These are phyloP conservation scores for Aschersonia sp. DNA, from an alignment of 2,329 filamentous ascomycete species.

Conservation along the genomic window DNA sequence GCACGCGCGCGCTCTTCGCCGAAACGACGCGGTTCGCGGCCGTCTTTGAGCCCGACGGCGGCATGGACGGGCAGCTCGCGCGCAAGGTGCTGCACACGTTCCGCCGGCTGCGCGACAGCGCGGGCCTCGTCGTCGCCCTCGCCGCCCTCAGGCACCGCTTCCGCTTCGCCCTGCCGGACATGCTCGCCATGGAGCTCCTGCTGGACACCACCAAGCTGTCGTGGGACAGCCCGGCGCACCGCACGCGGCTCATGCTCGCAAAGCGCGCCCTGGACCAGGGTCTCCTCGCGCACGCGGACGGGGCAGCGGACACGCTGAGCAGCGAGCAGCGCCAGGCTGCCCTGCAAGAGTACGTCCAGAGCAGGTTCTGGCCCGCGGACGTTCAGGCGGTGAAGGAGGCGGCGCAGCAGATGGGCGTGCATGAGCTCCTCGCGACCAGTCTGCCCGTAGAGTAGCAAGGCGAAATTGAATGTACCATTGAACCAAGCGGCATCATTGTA, in stretches of 20 bases:
- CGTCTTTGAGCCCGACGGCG: conserved; percentile 24
- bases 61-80: conserved; percentile 30
- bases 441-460: no score
- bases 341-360: conserved; percentile 27
- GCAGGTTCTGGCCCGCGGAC: conserved; percentile 18
- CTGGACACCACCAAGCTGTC: conserved; percentile 28
- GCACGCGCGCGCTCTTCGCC: conserved; percentile 28
- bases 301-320: conserved; percentile 20
- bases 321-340: conserved; percentile 20
- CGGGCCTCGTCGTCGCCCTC: conserved; percentile 30
- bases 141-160: conserved; percentile 27
- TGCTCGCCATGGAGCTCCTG: conserved; percentile 30
- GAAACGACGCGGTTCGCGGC: conserved; percentile 33
- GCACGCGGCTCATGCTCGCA: conserved; percentile 24
- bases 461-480: no score
- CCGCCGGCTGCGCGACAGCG: conserved; percentile 27
- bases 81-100: conserved; percentile 36
- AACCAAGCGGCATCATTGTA: no score
- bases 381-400: conserved; percentile 10
- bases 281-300: conserved; percentile 14
- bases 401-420: conserved; percentile 28
- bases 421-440: conserved; percentile 13
- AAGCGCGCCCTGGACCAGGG: conserved; percentile 27
- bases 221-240: conserved; percentile 24
- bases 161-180: conserved; percentile 27